Base-by-base conservation (phyloP, 177 flowering plant genomes). In the Vitis hybrid region DNA sequence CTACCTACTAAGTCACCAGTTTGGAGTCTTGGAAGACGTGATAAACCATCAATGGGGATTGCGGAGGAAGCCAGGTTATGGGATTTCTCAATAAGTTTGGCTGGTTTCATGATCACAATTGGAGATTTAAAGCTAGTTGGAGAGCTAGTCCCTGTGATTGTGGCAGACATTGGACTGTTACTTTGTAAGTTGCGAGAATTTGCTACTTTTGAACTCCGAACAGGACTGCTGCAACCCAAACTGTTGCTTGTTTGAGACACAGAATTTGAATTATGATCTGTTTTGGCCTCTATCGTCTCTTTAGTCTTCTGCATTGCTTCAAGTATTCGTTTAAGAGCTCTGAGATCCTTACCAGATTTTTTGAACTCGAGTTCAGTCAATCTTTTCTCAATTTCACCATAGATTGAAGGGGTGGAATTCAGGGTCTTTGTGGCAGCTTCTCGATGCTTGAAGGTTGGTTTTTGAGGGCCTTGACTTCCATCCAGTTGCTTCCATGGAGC, bases 291-390 rank as follows among this genome's bases (percentile, higher is more conserved):
- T 49, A 78, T 16, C 12, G 70, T 70, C 55, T 75, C 85, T 74
- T 85, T 86, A 2, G 79, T 81, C 65, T 78, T 84, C 71, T 90
- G 91, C 94, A 96, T 91, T 71, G 97, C 85, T 70, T 92, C 97
- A 76, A 94, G 81, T 68, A 94, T 91, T 78, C 91, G 97, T 74
- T 91, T 91, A 51, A 93, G 94, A 70, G 99, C 98, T 82, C 97
- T 86, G 76, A 96, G 95, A 86, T 92, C 97, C 80, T 84, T 89
- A 24, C 89, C 91, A 0, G 97, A 84, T 73, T 82, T 89, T 64
- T 74, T 81, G 73, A 89, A 92, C 77, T 91, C 96, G 13, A 91
- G 86, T 13, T 89, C 85, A 59, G 85, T 80, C 81, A 88, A 73
- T 75, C 94, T 85, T 76, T 91, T 91, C 88, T 91, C 95, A 27